Evolutionary conservation across 1,284 basidiomycete species (phyloP), one percentile per base, ranked within the genome.

Genomic region (Austroboletus novae-zelandiae): DNA sequence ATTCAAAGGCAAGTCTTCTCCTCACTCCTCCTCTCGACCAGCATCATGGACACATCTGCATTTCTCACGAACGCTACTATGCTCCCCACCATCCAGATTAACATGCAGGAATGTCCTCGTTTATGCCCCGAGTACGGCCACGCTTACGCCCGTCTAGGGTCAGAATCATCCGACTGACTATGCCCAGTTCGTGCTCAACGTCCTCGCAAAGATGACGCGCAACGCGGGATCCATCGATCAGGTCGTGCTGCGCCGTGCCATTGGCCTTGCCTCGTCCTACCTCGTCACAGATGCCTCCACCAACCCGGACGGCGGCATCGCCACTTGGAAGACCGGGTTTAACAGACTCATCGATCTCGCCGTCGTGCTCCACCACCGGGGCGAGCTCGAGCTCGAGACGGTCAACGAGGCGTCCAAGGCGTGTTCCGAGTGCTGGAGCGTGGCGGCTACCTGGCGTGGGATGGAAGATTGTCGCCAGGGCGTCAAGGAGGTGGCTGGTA

Each of bases 381-480:
- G 74, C 34, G 81, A 86, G 59, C 75, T 90, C 43, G 83, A 89
- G 58, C 71, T 84, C 18, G 84, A 84, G 55, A 90, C 89, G 3
- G 68, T 91, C 40, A 83, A 81, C 60, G 79, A 75, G 37, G 86
- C 85, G 4, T 84, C 84, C 51, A 82, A 79, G 59, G 86, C 89
- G 8, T 90, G 88, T 62, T 88, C 87, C 4, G 89, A 91, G 64
- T 89, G 88, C 66, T 91, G 89, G 89, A 81, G 75, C 15, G 79
- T 82, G 5, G 79, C 83, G 0, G 80, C 79, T 0, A 78, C 79
- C 15, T 90, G 84, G 83, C 72, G 77, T 30, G 83, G 81, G 17
- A 67, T 89, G 54, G 79, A 81, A 40, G 78, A 79, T 25, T 80
- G 79, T 57, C 74, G 79, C 52, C 79, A 80, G 13, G 75, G 75